Percentiles rank a stretch among this genome's conserved stretches.
These are phyloP conservation scores for Globomyces sp. DNA, from an alignment of 371 early-diverging fungal species.

Conservation along the genomic window DNA sequence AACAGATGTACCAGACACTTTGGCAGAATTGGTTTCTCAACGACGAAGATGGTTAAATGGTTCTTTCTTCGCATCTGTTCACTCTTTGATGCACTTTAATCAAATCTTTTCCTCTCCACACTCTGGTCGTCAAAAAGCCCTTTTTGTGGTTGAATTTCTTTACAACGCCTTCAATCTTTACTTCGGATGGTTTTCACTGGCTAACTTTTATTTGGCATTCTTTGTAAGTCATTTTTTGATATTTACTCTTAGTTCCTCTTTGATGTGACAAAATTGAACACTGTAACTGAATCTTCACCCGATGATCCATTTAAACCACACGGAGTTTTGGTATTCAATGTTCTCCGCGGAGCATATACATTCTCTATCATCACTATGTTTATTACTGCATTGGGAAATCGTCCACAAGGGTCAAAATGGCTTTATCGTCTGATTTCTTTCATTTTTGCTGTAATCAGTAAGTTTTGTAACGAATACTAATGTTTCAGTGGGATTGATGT, in stretches of 20 bases:
- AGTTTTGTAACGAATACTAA: no score
- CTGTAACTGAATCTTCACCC: background rate
- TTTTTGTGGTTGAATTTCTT: conserved; percentile 35
- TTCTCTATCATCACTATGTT: conserved; percentile 72
- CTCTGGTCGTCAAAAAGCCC: conserved; percentile 25
- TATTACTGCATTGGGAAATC: conserved; percentile 87
- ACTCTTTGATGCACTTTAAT: conserved; percentile 29
- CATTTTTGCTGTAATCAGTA: conserved; percentile 66
- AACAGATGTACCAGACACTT: conserved; percentile 76
- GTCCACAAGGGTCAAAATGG: conserved; percentile 81
- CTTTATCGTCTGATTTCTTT: conserved; percentile 49
- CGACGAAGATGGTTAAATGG: conserved; percentile 93
- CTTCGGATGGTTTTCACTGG: conserved; percentile 27
- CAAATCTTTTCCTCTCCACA: conserved; percentile 38
- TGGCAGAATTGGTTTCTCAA: conserved; percentile 76
- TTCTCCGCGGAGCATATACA: conserved; percentile 69
- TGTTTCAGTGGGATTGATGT: conserved; percentile 58
- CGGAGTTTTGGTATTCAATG: conserved; percentile 35
- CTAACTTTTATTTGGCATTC: conserved; percentile 24
- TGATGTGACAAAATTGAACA: conserved; percentile 7
- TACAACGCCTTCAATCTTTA: conserved; percentile 39
- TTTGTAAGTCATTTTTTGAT: background rate
- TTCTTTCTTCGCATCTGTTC: conserved; percentile 39
- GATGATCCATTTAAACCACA: conserved; percentile 41
- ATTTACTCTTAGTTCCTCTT: conserved; percentile 19